Evolutionary conservation across 805 yeast species (phyloP).

Genomic region (Lipomyces kockii): DNA sequence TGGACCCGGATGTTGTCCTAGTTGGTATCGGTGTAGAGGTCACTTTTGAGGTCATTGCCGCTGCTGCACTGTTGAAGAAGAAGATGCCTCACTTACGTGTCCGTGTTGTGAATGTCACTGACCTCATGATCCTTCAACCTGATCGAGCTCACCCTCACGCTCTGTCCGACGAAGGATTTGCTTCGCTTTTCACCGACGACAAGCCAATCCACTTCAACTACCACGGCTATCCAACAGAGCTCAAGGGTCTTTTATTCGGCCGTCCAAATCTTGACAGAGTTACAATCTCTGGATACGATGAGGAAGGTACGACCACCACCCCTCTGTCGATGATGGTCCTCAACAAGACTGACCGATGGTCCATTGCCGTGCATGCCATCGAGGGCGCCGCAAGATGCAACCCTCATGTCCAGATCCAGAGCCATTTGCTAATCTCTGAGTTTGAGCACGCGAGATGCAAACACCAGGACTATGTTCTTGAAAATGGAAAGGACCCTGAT

Average conservation of each 20-base stretch:
- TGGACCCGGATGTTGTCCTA: conserved; percentile 37
- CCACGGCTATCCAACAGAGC: conserved; percentile 37
- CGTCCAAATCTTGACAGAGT: conserved; percentile 30
- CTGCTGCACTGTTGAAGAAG: conserved; percentile 34
- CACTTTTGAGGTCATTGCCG: conserved; percentile 38
- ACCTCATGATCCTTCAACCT: conserved; percentile 34
- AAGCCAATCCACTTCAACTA: conserved; percentile 37
- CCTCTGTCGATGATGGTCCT: conserved; percentile 37
- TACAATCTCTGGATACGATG: conserved; percentile 34
- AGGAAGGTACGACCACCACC: conserved; percentile 38
- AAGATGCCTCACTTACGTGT: conserved; percentile 31
- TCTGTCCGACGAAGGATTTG: conserved; percentile 25
- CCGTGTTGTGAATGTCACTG: conserved; percentile 38
- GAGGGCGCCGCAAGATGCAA: conserved; percentile 30
- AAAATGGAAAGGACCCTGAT: conserved; percentile 33
- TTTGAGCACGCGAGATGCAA: conserved; percentile 28
- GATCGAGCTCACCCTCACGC: conserved; percentile 34
- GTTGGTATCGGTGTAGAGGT: conserved; percentile 38
- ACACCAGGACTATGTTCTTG: conserved; percentile 33
- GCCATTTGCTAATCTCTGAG: conserved; percentile 27
- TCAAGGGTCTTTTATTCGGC: conserved; percentile 35
- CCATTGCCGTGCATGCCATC: conserved; percentile 32
- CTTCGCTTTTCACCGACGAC: conserved; percentile 34
- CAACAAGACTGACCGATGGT: conserved; percentile 34
- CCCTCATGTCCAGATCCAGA: conserved; percentile 23